These are phyloP conservation scores for Mycocentrospora acerina DNA, from an alignment of 2,329 filamentous ascomycete genomes.

Conservation along the genomic window DNA sequence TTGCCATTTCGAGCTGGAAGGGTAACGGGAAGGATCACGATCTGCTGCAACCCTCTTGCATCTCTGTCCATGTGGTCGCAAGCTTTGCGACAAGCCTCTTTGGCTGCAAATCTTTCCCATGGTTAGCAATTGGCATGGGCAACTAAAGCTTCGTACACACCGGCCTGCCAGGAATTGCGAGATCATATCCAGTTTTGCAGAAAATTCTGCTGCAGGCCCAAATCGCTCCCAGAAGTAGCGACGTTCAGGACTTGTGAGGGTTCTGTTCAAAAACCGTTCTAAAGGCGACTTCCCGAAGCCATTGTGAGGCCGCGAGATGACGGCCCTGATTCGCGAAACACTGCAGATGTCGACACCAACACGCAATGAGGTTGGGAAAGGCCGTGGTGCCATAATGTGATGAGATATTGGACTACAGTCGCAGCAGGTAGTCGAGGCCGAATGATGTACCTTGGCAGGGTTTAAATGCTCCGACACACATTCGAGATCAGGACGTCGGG, in stretches of 20 bases:
- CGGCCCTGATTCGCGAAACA: slow-evolving; percentile 62
- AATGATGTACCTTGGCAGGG: no score
- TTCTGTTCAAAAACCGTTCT: slow-evolving; percentile 20
- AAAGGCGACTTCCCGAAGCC: slow-evolving; percentile 9
- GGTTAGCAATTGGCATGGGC: slow-evolving; percentile 5
- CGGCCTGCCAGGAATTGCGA: slow-evolving; percentile 38
- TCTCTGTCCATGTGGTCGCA: slow-evolving; percentile 26
- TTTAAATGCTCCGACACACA: background rate
- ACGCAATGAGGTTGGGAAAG: slow-evolving; percentile 66
- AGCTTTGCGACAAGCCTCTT: slow-evolving; percentile 54
- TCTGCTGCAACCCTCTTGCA: slow-evolving; percentile 35
- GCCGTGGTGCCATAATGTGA: slow-evolving; percentile 44
- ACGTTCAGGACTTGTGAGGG: slow-evolving; percentile 36
- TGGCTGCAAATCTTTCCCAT: slow-evolving; percentile 49
- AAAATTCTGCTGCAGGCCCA: slow-evolving; percentile 7
- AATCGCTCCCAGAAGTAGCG: slow-evolving; percentile 35
- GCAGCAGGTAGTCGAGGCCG: no score
- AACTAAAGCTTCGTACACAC: slow-evolving; percentile 18
- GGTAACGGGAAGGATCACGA: slow-evolving; percentile 41
- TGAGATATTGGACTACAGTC: no score
- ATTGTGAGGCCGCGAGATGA: slow-evolving; percentile 49
- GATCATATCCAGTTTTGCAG: slow-evolving; percentile 17
- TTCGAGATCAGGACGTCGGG: background rate
- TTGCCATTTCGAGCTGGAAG: slow-evolving; percentile 2
- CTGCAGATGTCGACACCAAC: slow-evolving; percentile 80